A percentile compares a stretch with the other conserved stretches of the same genome.
These are phyloP conservation scores for Rutstroemia sp. DNA, from an alignment of 2,329 filamentous ascomycete species.

Conservation along the genomic window DNA sequence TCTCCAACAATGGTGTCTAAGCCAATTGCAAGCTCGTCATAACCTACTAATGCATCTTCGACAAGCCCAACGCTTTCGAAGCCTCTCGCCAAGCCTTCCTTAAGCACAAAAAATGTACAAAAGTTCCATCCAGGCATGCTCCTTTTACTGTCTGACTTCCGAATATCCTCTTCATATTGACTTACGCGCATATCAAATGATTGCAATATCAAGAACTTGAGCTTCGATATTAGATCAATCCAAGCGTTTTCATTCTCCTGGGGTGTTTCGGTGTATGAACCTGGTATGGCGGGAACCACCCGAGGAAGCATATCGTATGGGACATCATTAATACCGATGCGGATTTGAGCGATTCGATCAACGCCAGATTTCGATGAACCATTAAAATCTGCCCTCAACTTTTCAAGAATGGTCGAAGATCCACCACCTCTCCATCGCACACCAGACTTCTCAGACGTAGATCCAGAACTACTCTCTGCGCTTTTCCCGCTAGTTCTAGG, in stretches of 20 bases:
- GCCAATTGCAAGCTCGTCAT: constrained; percentile 86
- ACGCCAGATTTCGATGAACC: constrained; percentile 60
- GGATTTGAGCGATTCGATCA: constrained; percentile 79
- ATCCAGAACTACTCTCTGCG: constrained; percentile 42
- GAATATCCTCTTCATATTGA: constrained; percentile 96
- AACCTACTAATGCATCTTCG: constrained; percentile 89
- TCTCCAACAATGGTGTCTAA: constrained; percentile 77
- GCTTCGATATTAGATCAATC: constrained; percentile 74
- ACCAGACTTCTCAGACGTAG: constrained; percentile 56
- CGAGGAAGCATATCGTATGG: constrained; percentile 57
- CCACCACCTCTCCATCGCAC: constrained; percentile 72
- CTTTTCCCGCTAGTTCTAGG: constrained; percentile 54
- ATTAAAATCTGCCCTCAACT: constrained; percentile 86
- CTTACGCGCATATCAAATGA: constrained; percentile 87
- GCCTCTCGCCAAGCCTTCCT: constrained; percentile 86
- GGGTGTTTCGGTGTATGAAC: constrained; percentile 60
- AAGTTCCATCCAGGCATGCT: constrained; percentile 95
- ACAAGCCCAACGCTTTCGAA: constrained; percentile 95
- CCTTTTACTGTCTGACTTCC: constrained; percentile 84
- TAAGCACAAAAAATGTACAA: constrained; percentile 97
- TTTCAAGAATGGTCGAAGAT: constrained; percentile 79
- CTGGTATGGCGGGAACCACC: constrained; percentile 55
- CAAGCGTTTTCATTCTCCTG: constrained; percentile 78
- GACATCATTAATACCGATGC: constrained; percentile 64
- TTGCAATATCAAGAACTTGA: constrained; percentile 78